These are phyloP conservation scores for Ramaria sp. DNA, from an alignment of 768 basidiomycete species.

Conservation along the genomic window DNA sequence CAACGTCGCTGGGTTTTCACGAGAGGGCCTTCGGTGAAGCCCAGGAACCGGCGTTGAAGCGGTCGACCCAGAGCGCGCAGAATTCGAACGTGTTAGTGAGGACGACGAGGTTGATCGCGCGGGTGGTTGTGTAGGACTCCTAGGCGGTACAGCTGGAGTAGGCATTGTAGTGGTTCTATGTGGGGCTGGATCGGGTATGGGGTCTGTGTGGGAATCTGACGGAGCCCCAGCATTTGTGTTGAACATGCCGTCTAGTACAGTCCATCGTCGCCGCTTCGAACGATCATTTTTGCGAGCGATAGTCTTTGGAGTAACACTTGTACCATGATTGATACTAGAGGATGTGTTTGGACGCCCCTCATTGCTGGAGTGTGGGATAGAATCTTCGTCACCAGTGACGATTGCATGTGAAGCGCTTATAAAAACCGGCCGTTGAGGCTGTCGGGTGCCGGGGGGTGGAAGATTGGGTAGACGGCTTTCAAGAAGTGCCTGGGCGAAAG, in stretches of 20 bases:
- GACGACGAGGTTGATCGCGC: slow-evolving; percentile 20
- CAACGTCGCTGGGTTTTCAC: background rate
- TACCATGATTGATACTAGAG: slow-evolving; percentile 10
- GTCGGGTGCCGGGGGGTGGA: slow-evolving; percentile 58
- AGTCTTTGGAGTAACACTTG: background rate
- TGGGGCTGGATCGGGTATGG: background rate
- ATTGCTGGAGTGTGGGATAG: slow-evolving; percentile 10
- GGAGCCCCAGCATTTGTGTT: slow-evolving; percentile 6
- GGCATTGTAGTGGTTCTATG: background rate
- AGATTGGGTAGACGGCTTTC: slow-evolving; percentile 72
- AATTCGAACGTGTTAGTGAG: slow-evolving; percentile 11
- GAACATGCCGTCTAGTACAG: slow-evolving; percentile 46
- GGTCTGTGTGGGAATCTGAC: background rate
- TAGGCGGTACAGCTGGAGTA: background rate
- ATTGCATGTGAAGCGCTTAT: slow-evolving; percentile 35
- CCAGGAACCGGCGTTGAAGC: slow-evolving; percentile 18
- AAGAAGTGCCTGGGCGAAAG: slow-evolving; percentile 59
- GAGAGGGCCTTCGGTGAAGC: slow-evolving; percentile 14
- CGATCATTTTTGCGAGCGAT: slow-evolving; percentile 22
- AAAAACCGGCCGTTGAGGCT: slow-evolving; percentile 59
- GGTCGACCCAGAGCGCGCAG: slow-evolving; percentile 18
- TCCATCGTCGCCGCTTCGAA: slow-evolving; percentile 50
- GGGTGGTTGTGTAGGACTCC: slow-evolving; percentile 11
- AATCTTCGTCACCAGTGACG: slow-evolving; percentile 30
- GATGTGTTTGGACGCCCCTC: slow-evolving; percentile 31